Conservation (phyloP, 1,284 basidiomycete genomes). For the Caloboletus firmus region DNA sequence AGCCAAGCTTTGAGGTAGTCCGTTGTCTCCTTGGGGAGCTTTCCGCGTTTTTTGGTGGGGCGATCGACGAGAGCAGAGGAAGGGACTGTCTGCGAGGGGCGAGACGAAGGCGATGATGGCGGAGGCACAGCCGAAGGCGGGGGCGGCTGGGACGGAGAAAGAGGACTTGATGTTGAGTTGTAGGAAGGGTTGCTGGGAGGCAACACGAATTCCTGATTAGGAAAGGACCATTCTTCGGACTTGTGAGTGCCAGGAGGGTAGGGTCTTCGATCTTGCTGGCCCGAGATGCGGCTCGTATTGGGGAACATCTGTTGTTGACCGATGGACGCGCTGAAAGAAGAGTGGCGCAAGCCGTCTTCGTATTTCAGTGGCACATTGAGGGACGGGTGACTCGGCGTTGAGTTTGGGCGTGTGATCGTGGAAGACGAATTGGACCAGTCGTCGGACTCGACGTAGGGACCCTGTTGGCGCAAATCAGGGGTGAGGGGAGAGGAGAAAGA, state of each 20-base stretch:
- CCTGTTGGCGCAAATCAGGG: conserved; percentile 41
- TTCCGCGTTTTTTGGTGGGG: conserved; percentile 77
- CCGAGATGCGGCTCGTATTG: conserved; percentile 66
- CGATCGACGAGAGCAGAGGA: conserved; percentile 67
- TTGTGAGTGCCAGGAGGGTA: conserved; percentile 28
- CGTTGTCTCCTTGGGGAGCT: conserved; percentile 87
- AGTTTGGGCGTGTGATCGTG: conserved; percentile 52
- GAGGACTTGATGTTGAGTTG: conserved; percentile 21
- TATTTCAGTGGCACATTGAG: conserved; percentile 51
- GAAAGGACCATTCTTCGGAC: conserved; percentile 44
- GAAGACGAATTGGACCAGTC: conserved; percentile 36
- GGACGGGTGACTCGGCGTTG: conserved; percentile 56
- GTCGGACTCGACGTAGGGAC: conserved; percentile 28
- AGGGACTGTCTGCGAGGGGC: conserved; percentile 51
- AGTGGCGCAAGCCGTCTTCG: conserved; percentile 64
- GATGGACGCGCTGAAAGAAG: conserved; percentile 57
- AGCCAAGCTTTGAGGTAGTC: conserved; percentile 91
- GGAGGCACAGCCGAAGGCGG: conserved; percentile 39
- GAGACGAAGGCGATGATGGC: conserved; percentile 44
- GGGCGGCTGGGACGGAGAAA: conserved; percentile 32
- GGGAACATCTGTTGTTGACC: conserved; percentile 59
- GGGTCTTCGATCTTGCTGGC: conserved; percentile 58
- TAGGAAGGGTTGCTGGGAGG: conserved; percentile 31
- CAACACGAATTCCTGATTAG: conserved; percentile 35
- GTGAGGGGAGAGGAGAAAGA: conserved; percentile 50